Conservation (phyloP, 371 early-diverging fungal species). For the Fennellomyces sp. region DNA sequence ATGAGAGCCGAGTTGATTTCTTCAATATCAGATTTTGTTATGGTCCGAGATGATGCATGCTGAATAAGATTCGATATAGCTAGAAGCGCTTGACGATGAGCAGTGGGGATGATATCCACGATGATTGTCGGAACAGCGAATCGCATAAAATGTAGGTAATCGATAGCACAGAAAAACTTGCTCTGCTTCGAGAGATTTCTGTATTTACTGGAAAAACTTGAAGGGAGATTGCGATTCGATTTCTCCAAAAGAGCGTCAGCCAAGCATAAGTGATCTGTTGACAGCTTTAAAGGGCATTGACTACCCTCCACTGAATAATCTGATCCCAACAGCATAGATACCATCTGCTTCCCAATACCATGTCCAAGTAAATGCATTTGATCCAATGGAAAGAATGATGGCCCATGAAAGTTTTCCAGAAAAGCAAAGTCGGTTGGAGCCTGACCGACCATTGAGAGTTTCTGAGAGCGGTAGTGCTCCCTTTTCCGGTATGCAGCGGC, state of each 20-base stretch:
- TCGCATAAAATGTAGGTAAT: neutral
- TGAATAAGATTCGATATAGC: neutral
- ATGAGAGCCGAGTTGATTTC: neutral
- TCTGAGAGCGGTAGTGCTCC: too few relatives aligned
- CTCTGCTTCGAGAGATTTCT: neutral
- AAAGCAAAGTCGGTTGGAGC: neutral
- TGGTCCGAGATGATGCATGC: neutral
- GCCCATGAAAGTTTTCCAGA: neutral
- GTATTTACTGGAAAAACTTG: neutral
- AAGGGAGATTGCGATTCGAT: neutral
- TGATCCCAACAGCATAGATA: neutral
- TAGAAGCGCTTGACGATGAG: neutral
- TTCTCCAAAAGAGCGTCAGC: neutral
- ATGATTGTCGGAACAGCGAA: neutral
- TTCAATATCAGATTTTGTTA: neutral
- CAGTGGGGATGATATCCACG: neutral
- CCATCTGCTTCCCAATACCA: neutral
- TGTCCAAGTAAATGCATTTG: neutral
- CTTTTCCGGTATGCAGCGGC: neutral
- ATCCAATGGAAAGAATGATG: conserved; percentile 1
- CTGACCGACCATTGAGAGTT: too few relatives aligned
- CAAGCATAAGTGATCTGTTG: neutral
- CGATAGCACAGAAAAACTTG: neutral
- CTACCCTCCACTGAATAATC: neutral
- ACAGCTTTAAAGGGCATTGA: neutral